A percentile compares a stretch with the other conserved stretches of the same genome.
Evolutionary conservation across 2,329 filamentous ascomycete species (phyloP).

Genomic region (Pseudofabraea citricarpa): DNA sequence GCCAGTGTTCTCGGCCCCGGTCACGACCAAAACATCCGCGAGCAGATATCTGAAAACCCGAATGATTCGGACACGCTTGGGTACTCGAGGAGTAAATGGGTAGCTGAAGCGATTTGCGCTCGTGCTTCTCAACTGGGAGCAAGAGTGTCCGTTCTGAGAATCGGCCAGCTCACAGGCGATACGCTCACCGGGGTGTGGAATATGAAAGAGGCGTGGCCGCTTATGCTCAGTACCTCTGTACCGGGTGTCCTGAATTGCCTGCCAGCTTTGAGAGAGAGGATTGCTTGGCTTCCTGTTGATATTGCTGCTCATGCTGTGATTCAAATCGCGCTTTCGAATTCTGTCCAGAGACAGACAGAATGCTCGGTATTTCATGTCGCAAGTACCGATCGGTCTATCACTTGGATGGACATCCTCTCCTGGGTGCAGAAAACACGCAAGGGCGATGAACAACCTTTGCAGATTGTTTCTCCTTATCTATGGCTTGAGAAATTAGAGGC

Average conservation of each 20-base stretch:
- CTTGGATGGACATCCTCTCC: constrained; percentile 40
- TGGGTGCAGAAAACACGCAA: constrained; percentile 32
- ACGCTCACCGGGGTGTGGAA: constrained; percentile 41
- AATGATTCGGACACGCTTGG: constrained; percentile 42
- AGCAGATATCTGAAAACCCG: constrained; percentile 36
- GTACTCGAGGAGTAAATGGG: constrained; percentile 54
- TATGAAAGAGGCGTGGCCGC: constrained; percentile 41
- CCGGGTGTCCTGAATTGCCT: constrained; percentile 31
- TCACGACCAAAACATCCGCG: constrained; percentile 29
- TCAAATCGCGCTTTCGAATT: constrained; percentile 26
- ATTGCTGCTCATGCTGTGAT: constrained; percentile 37
- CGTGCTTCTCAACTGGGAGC: constrained; percentile 24
- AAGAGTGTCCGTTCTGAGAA: constrained; percentile 9
- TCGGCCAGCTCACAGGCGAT: constrained; percentile 42
- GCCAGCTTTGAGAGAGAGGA: constrained; percentile 32
- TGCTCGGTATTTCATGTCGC: constrained; percentile 41
- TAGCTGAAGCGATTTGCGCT: constrained; percentile 49
- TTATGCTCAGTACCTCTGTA: constrained; percentile 38
- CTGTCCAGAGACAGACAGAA: constrained; percentile 4
- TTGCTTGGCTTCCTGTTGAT: constrained; percentile 44
- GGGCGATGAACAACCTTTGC: constrained; percentile 22
- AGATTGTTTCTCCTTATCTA: constrained; percentile 37
- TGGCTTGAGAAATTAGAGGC: constrained; percentile 30
- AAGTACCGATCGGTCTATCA: constrained; percentile 37
- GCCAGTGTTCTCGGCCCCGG: constrained; percentile 35